These are phyloP conservation scores for Dysphania ambrosioides DNA, from an alignment of 148 eudicot species.

Conservation along the genomic window DNA sequence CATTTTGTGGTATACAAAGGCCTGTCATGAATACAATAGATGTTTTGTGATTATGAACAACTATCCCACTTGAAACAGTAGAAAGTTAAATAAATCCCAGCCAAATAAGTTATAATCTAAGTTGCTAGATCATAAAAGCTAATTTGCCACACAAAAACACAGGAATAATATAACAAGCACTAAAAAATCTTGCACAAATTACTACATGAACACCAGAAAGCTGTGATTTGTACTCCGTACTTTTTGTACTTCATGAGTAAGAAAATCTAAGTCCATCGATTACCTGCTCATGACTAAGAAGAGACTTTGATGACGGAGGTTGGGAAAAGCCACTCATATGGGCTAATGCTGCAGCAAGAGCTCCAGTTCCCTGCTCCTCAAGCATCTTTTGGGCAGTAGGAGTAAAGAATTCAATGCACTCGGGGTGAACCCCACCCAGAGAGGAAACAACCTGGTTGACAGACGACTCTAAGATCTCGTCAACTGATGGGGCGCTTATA, in stretches of 20 bases:
- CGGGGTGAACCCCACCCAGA: constrained; percentile 81
- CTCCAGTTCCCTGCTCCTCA: constrained; percentile 64
- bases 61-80: constrained; percentile 5
- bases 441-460: constrained; percentile 87
- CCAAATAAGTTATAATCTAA: too few species aligned
- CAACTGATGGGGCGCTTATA: constrained; percentile 63
- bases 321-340: constrained; percentile 89
- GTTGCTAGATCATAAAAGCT: neutral
- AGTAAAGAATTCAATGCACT: constrained; percentile 73
- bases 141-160: neutral
- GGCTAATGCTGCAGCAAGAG: constrained; percentile 98
- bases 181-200: neutral
- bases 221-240: neutral
- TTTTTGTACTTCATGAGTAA: neutral
- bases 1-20: neutral
- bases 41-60: too few species aligned
- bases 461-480: constrained; percentile 76
- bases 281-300: constrained; percentile 93
- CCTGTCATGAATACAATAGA: neutral
- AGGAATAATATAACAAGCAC: neutral
- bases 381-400: constrained; percentile 83
- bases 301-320: constrained; percentile 94
- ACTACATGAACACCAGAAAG: neutral
- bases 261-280: constrained; percentile 6
- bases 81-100: too few species aligned